Conservation (phyloP, 2,329 filamentous ascomycete species). For the Thermoascus crustaceus region DNA sequence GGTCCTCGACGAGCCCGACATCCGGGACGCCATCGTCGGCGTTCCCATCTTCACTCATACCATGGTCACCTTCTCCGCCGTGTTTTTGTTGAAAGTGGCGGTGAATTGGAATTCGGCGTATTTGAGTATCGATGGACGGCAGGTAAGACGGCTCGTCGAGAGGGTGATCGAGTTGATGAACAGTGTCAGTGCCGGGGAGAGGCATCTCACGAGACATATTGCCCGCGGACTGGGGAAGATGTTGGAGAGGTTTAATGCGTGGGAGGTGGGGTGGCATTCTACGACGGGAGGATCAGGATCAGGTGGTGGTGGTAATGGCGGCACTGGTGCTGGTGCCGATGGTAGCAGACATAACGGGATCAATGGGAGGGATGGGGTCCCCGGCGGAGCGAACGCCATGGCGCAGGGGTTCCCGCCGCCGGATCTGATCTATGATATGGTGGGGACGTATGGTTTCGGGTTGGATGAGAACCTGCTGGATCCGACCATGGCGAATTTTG, state of each 20-base stretch:
- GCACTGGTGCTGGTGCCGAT: not conserved
- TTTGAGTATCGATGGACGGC: constrained; percentile 31
- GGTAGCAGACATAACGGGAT: not conserved
- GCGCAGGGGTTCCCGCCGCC: constrained; percentile 34
- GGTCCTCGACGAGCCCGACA: constrained; percentile 40
- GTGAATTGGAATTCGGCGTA: constrained; percentile 37
- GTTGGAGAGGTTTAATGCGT: constrained; percentile 34
- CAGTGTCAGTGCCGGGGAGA: constrained; percentile 33
- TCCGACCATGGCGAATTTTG: constrained; percentile 35
- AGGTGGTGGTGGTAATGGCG: too few relatives aligned
- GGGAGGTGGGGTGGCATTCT: constrained; percentile 28
- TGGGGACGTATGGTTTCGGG: constrained; percentile 36
- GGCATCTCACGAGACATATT: constrained; percentile 35
- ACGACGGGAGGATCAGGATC: too few relatives aligned
- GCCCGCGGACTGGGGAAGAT: constrained; percentile 35
- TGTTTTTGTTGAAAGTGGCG: constrained; percentile 39
- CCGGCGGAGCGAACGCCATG: constrained; percentile 34
- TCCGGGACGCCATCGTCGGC: constrained; percentile 41
- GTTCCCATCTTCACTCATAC: constrained; percentile 40
- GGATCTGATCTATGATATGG: constrained; percentile 36
- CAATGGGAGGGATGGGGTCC: constrained; percentile 21
- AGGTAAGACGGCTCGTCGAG: constrained; percentile 32
- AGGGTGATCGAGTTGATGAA: constrained; percentile 33
- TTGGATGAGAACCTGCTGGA: constrained; percentile 35
- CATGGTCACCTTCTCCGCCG: constrained; percentile 40